phyloP scores from a whole-genome alignment of 306 rosid genomes.

The Rosa lucieae region DNA sequence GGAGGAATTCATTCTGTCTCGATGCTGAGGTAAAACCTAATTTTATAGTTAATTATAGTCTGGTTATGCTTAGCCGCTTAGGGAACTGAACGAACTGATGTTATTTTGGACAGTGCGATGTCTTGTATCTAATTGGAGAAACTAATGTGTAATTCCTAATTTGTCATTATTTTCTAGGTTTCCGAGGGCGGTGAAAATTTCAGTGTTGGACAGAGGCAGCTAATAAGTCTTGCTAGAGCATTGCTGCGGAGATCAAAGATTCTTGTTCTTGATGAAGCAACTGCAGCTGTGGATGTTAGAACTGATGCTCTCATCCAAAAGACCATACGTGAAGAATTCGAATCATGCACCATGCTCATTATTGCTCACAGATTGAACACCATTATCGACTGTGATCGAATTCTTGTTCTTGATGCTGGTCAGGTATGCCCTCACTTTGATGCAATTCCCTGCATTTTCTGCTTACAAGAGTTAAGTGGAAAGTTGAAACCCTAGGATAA shows the following conservation, averaged over 20 bases:
- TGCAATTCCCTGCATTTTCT: neutral
- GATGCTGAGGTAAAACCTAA: conserved; percentile 62
- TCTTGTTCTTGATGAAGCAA: conserved; percentile 94
- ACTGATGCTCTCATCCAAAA: conserved; percentile 87
- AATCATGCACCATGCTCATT: conserved; percentile 77
- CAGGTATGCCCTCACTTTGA: conserved; percentile 44
- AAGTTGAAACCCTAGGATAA: neutral
- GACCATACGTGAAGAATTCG: conserved; percentile 82
- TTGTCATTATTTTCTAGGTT: conserved; percentile 48
- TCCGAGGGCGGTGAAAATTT: conserved; percentile 88
- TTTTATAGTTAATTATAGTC: neutral
- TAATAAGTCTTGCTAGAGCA: conserved; percentile 84
- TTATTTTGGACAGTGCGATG: neutral
- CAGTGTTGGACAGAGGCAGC: conserved; percentile 92
- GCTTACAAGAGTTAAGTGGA: too few species aligned
- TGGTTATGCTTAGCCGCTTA: neutral
- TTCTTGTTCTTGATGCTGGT: conserved; percentile 76
- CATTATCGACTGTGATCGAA: conserved; percentile 70
- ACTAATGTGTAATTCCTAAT: neutral
- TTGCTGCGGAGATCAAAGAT: conserved; percentile 79
- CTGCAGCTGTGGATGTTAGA: conserved; percentile 89
- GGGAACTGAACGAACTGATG: neutral
- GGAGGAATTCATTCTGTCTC: conserved; percentile 67
- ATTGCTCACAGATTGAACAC: conserved; percentile 92
- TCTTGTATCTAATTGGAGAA: neutral